Evolutionary conservation across 208 protist species (phyloP), one percentile per base, ranked within the genome.

Genomic region (Crithidia fasciculata): DNA sequence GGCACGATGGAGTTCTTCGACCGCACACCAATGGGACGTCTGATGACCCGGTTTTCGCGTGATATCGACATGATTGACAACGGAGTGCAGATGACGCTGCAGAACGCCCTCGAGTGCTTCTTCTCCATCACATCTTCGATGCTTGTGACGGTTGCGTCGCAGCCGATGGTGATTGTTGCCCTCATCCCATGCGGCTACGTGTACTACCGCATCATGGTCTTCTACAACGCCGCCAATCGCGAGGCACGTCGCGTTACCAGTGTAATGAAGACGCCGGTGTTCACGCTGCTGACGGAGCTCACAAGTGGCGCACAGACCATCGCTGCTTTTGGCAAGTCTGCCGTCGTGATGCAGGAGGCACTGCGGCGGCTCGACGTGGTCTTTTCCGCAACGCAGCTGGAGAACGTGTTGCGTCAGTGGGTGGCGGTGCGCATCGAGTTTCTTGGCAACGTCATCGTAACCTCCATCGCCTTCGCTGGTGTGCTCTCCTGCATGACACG

Each of bases 1-100:
- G 81, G 83, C n/a, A 91, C 93, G 8, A 91, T 97, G 79, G 62
- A 70, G n/a, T 99, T 98, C 72, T 99, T 98, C 77, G 96, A 99
- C 77, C 91, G 81, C 5, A 99, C 92, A 2, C 97, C 96, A 0
- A 43, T 92, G 5, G 98, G 98, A 4, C 87, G 97, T 41, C 91
- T 99, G 19, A 43, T 99, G n/a, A 98, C 98, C 71, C 85, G 98
- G 39, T 99, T 99, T 78, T 92, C 84, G 19, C 92, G 93, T 39
- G 98, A 99, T 58, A 81, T 97, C 13, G 83, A 87, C 52, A 72
- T 64, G n/a, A 74, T 98, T 15, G 95, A 98, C 74, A 72, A 76
- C 18, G 65, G 60, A 40, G 74, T 96, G 28, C 87, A 61, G 19
- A 28, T 68, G 16, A 82, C 83, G 43, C 40, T 95, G 40, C 78